Conservation (phyloP, 2,329 filamentous ascomycete genomes). For the Lojkania enalia region DNA sequence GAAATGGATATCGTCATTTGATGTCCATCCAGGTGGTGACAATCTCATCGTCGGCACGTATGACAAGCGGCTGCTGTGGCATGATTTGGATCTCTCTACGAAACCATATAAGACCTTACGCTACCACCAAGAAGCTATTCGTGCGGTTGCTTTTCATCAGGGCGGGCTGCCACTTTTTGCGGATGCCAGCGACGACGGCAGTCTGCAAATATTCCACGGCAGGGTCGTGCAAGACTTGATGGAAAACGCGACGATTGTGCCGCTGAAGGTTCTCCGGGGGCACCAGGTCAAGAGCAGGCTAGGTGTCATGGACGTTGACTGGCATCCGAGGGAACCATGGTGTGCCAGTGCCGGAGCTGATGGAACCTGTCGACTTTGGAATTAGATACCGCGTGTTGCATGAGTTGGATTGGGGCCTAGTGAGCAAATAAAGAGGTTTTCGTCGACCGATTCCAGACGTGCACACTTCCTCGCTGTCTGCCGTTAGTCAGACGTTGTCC, state of each 20-base stretch:
- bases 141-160: conserved; percentile 84
- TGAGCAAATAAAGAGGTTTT: too few species aligned
- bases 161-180: conserved; percentile 82
- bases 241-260: conserved; percentile 95
- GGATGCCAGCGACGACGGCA: conserved; percentile 92
- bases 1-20: conserved; percentile 91
- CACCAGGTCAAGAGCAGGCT: conserved; percentile 85
- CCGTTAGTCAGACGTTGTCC: too few species aligned
- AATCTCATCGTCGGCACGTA: conserved; percentile 95
- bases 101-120: conserved; percentile 95
- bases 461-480: too few species aligned
- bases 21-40: conserved; percentile 89
- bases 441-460: too few species aligned
- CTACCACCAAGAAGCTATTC: conserved; percentile 90
- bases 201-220: conserved; percentile 93
- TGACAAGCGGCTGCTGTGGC: conserved; percentile 91
- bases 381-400: conserved; percentile 30
- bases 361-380: conserved; percentile 90
- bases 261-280: conserved; percentile 88
- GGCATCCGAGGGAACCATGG: conserved; percentile 95
- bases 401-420: not conserved
- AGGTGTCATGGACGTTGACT: conserved; percentile 91
- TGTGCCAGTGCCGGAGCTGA: conserved; percentile 92
- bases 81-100: conserved; percentile 88
- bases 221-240: conserved; percentile 93